Percentiles rank a stretch among this genome's conserved stretches.
Conservation (phyloP, 2,329 filamentous ascomycete species). For the Fusarium buxicola region DNA sequence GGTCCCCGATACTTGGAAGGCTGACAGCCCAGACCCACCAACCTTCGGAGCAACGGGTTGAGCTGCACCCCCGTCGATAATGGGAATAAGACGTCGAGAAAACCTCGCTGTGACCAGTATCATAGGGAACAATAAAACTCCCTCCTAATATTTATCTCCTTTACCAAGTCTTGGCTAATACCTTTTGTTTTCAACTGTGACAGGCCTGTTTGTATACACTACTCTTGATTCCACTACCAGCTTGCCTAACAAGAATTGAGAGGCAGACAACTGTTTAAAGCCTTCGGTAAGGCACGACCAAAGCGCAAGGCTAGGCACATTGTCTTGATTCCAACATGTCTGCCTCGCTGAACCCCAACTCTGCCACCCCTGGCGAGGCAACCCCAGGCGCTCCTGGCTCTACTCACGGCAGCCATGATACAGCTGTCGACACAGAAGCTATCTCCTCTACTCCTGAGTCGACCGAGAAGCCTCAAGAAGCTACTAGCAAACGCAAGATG, state of each 20-base stretch:
- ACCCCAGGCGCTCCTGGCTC: slow-evolving; percentile 23
- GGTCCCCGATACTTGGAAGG: slow-evolving; percentile 20
- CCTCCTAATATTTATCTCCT: neutral
- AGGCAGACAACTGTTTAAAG: neutral
- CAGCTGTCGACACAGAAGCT: slow-evolving; percentile 27
- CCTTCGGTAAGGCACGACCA: neutral
- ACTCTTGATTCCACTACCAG: no score
- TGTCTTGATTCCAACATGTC: slow-evolving; percentile 30
- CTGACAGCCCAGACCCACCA: slow-evolving; percentile 11
- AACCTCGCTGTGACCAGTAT: slow-evolving; percentile 8
- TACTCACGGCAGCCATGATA: slow-evolving; percentile 32
- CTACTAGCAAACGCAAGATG: neutral
- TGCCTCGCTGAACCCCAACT: slow-evolving; percentile 10
- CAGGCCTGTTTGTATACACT: slow-evolving; percentile 14
- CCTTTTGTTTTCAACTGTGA: no score
- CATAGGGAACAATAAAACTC: neutral
- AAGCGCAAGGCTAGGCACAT: slow-evolving; percentile 3
- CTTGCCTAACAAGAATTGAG: neutral
- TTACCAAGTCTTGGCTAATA: no score
- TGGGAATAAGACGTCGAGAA: slow-evolving; percentile 27
- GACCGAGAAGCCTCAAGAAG: slow-evolving; percentile 23
- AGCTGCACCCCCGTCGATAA: slow-evolving; percentile 1
- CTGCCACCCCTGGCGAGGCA: slow-evolving; percentile 7
- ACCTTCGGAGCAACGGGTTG: slow-evolving; percentile 25
- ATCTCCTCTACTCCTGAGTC: neutral